Evolutionary conservation across 2,329 filamentous ascomycete genomes (phyloP).

Genomic region (Myriosclerotinia scirpicola): DNA sequence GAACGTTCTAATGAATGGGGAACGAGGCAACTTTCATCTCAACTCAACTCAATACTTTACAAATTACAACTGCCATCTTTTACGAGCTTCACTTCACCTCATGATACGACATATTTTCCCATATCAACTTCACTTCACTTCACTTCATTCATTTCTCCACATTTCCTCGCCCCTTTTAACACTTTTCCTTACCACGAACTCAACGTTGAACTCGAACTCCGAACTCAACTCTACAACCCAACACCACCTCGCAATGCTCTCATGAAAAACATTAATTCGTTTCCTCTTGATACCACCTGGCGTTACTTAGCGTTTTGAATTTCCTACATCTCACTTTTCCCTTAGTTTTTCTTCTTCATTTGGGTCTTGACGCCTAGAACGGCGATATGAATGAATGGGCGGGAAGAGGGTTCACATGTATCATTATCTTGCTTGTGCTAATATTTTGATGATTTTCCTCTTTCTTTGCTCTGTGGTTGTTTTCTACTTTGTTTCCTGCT

Average conservation of each 20-base stretch:
- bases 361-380: background rate
- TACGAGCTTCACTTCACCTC: background rate
- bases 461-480: background rate
- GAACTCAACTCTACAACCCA: background rate
- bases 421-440: background rate
- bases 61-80: background rate
- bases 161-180: background rate
- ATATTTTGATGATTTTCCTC: background rate
- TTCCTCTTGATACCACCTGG: conserved; percentile 15
- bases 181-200: background rate
- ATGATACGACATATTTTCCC: conserved; percentile 8
- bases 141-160: background rate
- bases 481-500: background rate
- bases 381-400: too few relatives aligned
- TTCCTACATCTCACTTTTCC: background rate
- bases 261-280: background rate
- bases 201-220: background rate
- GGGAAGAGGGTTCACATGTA: background rate
- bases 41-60: conserved; percentile 23
- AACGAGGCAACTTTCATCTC: background rate
- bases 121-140: background rate
- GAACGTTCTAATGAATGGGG: conserved; percentile 9
- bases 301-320: conserved; percentile 11
- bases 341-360: background rate
- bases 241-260: background rate